Evolutionary conservation across 2,329 filamentous ascomycete species (phyloP), one percentile per base, ranked within the genome.

Genomic region (Pyrenophora seminiperda): DNA sequence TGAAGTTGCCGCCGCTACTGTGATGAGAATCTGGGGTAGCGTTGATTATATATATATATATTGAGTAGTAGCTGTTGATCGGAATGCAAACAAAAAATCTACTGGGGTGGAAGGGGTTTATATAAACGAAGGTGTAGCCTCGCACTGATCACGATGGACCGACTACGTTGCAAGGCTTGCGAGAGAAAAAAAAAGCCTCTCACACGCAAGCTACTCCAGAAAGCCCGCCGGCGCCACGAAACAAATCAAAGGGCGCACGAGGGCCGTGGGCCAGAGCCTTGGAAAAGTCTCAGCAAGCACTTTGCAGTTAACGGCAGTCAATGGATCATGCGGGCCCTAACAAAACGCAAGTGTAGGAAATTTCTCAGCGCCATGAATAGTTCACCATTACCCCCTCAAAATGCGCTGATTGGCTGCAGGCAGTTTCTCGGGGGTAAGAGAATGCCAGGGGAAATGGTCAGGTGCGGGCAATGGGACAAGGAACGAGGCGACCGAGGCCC

Each of bases 261-360:
- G 54, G 54, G 50, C 49, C 32, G 54, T 48, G 40, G 40, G 24
- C 42, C 45, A 46, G 37, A 46, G 42, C 42, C 54, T 61, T 59
- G 58, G 58, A 47, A 57, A 47, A 57, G 52, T 50, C 50, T 51
- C 48, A 58, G 56, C 50, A 56, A 60, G 62, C n/a, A 67, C 73
- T 72, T 73, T 75, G 69, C 73, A 73, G 73, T 74, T 75, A 75
- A 73, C 70, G 70, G 72, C 70, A 74, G 61, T 56, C 45, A 41
- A 45, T 47, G 54, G 66, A 69, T 73, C 69, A 72, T 69, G 66
- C 65, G 68, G 58, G 38, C 54, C 38, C 39, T 48, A 42, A 24
- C 33, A 17, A 40, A 17, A 40, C 22, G 18, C 41, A 27, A 50
- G 36, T 39, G 47, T 37, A 48, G 44, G 44, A 52, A 52, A 42